These are phyloP conservation scores for Papilionanthe hybrid DNA, from an alignment of 116 monocot species.

Conservation along the genomic window DNA sequence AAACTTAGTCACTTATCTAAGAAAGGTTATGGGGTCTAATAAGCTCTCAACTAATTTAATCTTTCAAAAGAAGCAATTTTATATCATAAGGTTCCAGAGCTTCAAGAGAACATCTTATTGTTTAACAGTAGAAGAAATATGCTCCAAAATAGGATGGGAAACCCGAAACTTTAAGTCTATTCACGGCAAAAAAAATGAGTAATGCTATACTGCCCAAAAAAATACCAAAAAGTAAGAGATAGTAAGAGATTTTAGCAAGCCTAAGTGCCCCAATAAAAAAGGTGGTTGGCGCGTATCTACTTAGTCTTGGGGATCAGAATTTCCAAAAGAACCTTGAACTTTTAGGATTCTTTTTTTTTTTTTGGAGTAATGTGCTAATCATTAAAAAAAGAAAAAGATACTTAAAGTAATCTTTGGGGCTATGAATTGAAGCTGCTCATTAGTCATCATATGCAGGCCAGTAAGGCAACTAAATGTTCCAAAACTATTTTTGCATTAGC, in stretches of 20 bases:
- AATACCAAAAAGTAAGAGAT: neutral
- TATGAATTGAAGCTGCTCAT: no score
- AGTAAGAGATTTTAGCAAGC: neutral
- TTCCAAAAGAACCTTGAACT: no score
- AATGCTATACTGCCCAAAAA: neutral
- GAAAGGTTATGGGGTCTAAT: neutral
- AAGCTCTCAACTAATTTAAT: neutral
- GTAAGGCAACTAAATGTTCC: no score
- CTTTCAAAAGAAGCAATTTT: neutral
- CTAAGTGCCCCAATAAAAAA: neutral
- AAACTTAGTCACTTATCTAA: neutral
- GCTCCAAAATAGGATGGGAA: neutral
- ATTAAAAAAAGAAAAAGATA: no score
- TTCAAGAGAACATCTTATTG: neutral
- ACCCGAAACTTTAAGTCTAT: neutral
- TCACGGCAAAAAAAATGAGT: neutral
- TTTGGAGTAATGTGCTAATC: no score
- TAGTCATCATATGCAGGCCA: no score
- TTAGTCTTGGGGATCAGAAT: no score
- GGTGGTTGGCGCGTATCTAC: neutral
- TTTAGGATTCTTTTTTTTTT: no score
- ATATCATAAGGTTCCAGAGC: neutral
- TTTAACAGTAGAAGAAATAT: neutral
- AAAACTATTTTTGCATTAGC: no score
- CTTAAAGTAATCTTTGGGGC: no score